These are phyloP conservation scores for Glebionis coronaria DNA, from an alignment of 129 eudicot species.

Conservation along the genomic window DNA sequence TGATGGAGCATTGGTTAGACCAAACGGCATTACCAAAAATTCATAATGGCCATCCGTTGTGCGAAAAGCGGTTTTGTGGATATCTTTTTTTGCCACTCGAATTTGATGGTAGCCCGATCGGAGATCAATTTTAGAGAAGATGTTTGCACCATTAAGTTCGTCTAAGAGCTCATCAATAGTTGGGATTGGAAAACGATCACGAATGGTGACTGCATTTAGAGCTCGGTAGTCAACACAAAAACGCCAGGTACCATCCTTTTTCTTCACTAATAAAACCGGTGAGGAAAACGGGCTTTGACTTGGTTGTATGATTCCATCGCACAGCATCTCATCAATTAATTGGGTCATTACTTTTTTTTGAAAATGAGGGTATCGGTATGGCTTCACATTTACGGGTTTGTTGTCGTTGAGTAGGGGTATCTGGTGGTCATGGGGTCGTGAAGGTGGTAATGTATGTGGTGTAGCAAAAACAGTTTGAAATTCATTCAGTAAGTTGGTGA, in stretches of 20 bases:
- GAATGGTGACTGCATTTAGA: not conserved
- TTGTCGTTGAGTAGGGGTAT: not conserved
- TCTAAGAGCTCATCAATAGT: not conserved
- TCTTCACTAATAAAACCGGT: not conserved
- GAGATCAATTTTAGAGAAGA: not conserved
- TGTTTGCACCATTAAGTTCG: not conserved
- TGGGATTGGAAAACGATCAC: not conserved
- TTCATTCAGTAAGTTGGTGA: not conserved
- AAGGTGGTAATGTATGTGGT: not conserved
- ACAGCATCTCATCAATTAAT: not conserved
- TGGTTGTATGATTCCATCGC: not conserved
- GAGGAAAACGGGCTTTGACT: not conserved
- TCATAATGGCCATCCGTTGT: not conserved
- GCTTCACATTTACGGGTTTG: not conserved
- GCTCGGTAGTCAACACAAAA: not conserved
- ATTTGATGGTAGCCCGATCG: not conserved
- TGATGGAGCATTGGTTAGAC: too few relatives aligned
- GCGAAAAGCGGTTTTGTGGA: not conserved
- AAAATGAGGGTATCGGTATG: not conserved
- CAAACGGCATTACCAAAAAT: not conserved
- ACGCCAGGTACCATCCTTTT: not conserved
- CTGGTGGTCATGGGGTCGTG: not conserved
- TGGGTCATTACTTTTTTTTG: not conserved
- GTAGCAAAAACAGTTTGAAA: not conserved
- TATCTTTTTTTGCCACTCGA: not conserved